Percentiles rank a stretch among this genome's conserved stretches.
Evolutionary conservation across 768 basidiomycete genomes (phyloP).

Genomic region (Piloderma croceum): DNA sequence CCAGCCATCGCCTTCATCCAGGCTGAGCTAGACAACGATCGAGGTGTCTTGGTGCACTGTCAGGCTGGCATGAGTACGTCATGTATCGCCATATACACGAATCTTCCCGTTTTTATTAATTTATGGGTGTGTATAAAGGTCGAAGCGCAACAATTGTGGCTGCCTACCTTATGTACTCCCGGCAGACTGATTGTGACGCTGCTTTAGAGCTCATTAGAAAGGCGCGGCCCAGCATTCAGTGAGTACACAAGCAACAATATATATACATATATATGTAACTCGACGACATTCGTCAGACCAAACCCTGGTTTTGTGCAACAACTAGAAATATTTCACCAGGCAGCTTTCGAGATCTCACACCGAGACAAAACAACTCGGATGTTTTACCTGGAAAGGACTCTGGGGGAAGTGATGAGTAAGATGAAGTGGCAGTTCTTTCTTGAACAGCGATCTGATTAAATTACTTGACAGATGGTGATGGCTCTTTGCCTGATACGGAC

Average conservation of each 20-base stretch:
- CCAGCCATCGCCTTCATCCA: slow-evolving; percentile 81
- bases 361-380: slow-evolving; percentile 67
- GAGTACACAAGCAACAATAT: slow-evolving; percentile 21
- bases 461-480: slow-evolving; percentile 60
- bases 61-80: slow-evolving; percentile 82
- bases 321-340: slow-evolving; percentile 72
- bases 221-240: slow-evolving; percentile 70
- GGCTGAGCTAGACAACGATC: slow-evolving; percentile 65
- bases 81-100: slow-evolving; percentile 2
- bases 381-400: slow-evolving; percentile 77
- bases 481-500: slow-evolving; percentile 52
- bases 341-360: slow-evolving; percentile 61
- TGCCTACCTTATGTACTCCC: slow-evolving; percentile 82
- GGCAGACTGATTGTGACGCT: slow-evolving; percentile 46
- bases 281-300: slow-evolving; percentile 46
- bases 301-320: slow-evolving; percentile 80
- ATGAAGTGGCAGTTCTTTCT: too few species aligned
- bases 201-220: slow-evolving; percentile 67
- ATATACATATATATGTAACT: slow-evolving; percentile 1
- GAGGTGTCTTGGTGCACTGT: slow-evolving; percentile 85
- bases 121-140: slow-evolving; percentile 46
- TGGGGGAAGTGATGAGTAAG: slow-evolving; percentile 76
- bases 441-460: background rate
- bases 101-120: slow-evolving; percentile 5
- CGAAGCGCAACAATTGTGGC: slow-evolving; percentile 82